phyloP scores from a whole-genome alignment of 179 eudicot genomes.

The Beta macrorhiza region DNA sequence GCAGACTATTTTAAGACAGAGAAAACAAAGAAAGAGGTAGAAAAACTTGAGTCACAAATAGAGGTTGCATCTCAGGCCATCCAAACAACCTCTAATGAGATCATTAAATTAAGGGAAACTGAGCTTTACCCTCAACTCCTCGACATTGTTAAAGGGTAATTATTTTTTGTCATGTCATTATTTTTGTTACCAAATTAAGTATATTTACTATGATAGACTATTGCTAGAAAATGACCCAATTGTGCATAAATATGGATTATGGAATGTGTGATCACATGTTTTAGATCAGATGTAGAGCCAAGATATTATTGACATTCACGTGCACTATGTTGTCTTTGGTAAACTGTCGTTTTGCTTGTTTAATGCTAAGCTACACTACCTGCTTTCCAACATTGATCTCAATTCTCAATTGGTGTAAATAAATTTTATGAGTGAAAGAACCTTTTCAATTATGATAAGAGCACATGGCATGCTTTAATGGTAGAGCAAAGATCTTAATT shows the following conservation, averaged over 20 bases:
- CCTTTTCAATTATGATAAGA: not conserved
- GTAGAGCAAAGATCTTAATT: too few species aligned
- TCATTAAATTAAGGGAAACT: conserved; percentile 75
- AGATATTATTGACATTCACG: conserved; percentile 35
- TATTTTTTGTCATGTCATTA: not conserved
- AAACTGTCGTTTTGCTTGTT: conserved; percentile 26
- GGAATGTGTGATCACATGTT: conserved; percentile 21
- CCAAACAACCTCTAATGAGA: conserved; percentile 78
- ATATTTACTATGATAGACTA: not conserved
- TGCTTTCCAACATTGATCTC: not conserved
- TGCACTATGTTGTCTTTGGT: conserved; percentile 26
- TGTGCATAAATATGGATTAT: conserved; percentile 15
- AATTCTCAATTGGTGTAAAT: conserved; percentile 3
- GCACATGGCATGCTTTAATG: not conserved
- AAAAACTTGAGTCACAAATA: conserved; percentile 72
- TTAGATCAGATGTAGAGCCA: conserved; percentile 14
- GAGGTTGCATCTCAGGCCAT: conserved; percentile 85
- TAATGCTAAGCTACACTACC: not conserved
- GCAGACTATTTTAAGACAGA: conserved; percentile 78
- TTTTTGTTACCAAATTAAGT: not conserved
- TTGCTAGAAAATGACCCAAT: not conserved
- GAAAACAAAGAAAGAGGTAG: conserved; percentile 85
- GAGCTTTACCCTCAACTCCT: conserved; percentile 95
- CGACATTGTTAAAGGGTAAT: conserved; percentile 81
- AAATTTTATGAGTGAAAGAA: conserved; percentile 1